These are phyloP conservation scores for Mycosphaerella arachidis DNA, from an alignment of 2,329 filamentous ascomycete genomes.

Conservation along the genomic window DNA sequence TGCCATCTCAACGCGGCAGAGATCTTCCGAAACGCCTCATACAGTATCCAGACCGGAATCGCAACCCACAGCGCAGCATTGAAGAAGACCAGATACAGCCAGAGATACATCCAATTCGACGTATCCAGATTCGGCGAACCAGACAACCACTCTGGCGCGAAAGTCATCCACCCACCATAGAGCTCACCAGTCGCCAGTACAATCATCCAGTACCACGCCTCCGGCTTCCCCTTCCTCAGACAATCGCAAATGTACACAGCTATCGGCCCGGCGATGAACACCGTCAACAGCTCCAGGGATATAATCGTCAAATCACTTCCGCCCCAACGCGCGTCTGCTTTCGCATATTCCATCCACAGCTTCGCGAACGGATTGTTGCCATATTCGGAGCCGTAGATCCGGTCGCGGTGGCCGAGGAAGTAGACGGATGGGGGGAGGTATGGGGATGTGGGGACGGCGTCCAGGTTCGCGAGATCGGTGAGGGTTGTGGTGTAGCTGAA, in stretches of 20 bases:
- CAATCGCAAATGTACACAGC: conserved; percentile 54
- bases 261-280: conserved; percentile 55
- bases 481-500: conserved; percentile 56
- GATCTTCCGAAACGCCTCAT: conserved; percentile 46
- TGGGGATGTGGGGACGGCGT: conserved; percentile 25
- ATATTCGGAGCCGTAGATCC: conserved; percentile 58
- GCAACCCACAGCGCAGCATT: conserved; percentile 58
- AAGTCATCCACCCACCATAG: conserved; percentile 63
- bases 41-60: conserved; percentile 55
- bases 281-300: conserved; percentile 57
- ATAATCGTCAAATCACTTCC: conserved; percentile 56
- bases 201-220: conserved; percentile 54
- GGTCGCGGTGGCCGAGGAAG: conserved; percentile 51
- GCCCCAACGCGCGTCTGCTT: conserved; percentile 59
- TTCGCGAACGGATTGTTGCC: conserved; percentile 50
- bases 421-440: conserved; percentile 47
- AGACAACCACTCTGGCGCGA: conserved; percentile 61
- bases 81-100: conserved; percentile 62
- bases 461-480: conserved; percentile 19
- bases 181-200: conserved; percentile 60
- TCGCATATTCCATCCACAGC: conserved; percentile 63
- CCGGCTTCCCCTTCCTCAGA: conserved; percentile 32
- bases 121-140: conserved; percentile 55
- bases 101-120: conserved; percentile 58
- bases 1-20: conserved; percentile 16